Evolutionary conservation across 2,329 filamentous ascomycete genomes (phyloP), one percentile per base, ranked within the genome.

Genomic region (Fusarium sp.): DNA sequence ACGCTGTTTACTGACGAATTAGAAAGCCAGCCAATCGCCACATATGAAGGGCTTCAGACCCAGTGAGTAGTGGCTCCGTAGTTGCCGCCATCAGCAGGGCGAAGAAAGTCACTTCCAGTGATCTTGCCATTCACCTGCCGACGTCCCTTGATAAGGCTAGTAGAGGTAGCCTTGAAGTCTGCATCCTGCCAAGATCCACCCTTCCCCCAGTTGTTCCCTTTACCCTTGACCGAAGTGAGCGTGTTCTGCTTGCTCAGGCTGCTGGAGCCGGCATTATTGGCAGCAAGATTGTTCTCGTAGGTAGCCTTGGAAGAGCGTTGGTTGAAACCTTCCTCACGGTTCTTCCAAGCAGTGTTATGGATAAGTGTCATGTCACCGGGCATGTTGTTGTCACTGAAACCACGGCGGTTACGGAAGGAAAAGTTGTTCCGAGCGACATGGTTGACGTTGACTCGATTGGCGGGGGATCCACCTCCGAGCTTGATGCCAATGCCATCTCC

Each of bases 401-500:
- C 51, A 17, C 32, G 32, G 30, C 32, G 32, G 18, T 53, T 38
- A 17, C 32, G n/a, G 32, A 53, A 26, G 2, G 32, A 53, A 18
- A 53, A 26, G n/a, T 53, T 53, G 32, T 86, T 86, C 47, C 78
- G 79, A 58, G 85, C 73, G 51, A 83, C 78, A 72, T 86, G 84
- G 77, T 83, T 80, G 6, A 82, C 83, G 39, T 78, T 77, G 35
- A 76, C 79, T 22, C 77, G 78, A 62, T 81, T 78, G 39, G 75
- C 78, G 1, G n/a, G 7, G 30, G 59, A 36, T 22, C 41, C 30
- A 22, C 82, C 81, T 24, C 84, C 82, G 20, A 86, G 81, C 77
- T 86, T 85, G 82, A 85, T 84, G 30, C 84, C 83, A 74, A 86
- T 86, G 55, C 84, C 84, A 60, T 86, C 84, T 42, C 84, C 84